Evolutionary conservation across 2,329 filamentous ascomycete genomes (phyloP).

Genomic region (Knoxdaviesia capensis): DNA sequence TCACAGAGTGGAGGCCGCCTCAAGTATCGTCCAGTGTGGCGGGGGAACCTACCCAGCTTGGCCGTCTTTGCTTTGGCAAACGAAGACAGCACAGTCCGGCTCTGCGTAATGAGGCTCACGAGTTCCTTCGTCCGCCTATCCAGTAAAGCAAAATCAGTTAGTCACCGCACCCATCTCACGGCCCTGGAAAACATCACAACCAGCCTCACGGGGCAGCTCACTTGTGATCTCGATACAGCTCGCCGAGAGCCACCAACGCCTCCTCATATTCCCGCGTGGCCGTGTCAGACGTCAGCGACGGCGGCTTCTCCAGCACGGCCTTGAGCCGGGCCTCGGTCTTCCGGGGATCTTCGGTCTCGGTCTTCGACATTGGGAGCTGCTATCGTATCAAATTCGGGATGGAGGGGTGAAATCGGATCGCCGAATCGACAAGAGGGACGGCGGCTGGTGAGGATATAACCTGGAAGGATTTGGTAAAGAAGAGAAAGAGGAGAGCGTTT

Average conservation of each 20-base stretch:
- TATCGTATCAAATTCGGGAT: not conserved
- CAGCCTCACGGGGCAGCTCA: constrained; percentile 11
- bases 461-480: too few relatives aligned
- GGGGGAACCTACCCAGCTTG: constrained; percentile 57
- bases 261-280: constrained; percentile 82
- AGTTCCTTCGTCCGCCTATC: constrained; percentile 62
- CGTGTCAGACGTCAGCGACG: constrained; percentile 62
- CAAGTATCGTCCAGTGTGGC: not conserved
- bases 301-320: constrained; percentile 69
- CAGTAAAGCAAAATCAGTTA: constrained; percentile 1
- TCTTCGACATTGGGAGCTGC: constrained; percentile 21
- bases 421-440: not conserved
- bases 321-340: constrained; percentile 81
- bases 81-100: constrained; percentile 75
- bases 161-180: not conserved
- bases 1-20: not conserved
- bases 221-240: constrained; percentile 82
- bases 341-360: constrained; percentile 58
- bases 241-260: constrained; percentile 71
- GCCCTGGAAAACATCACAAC: too few relatives aligned
- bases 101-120: constrained; percentile 75
- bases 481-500: not conserved
- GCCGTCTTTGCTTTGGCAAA: constrained; percentile 98
- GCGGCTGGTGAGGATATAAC: too few relatives aligned
- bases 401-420: not conserved